Base-by-base conservation (phyloP, 768 basidiomycete species). In the Lentinula guzmanii region DNA sequence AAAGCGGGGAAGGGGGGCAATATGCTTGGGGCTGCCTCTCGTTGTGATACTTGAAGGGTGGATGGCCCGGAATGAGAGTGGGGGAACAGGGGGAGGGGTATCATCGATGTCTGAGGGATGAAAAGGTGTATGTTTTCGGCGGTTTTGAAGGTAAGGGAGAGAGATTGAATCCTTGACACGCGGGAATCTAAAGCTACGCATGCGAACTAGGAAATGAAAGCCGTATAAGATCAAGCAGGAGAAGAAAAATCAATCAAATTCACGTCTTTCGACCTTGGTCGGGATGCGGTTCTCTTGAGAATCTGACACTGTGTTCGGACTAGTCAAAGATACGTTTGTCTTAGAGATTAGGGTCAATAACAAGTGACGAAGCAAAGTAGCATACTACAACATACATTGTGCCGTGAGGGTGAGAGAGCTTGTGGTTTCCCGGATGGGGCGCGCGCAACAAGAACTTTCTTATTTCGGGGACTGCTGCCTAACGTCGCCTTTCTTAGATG, bases 1-100 rank as follows among this genome's bases (percentile, higher is more conserved):
- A 63, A 66, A 73, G 1, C 67, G 68, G 13, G 68, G 61, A 8
- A 73, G 63, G 0, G 72, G 70, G 1, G 69, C 65, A 4, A 71
- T 60, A 39, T 65, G 65, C 59, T 62, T 65, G 11, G 65, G 28
- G 33, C 41, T 48, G 9, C 28, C 9, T 8, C 10, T 6, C 6
- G 24, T 35, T 5, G 10, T 46, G 24, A 46, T n/a, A 37, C 33
- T 18, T 10, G 42, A 21, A 18, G 55, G 5, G 1, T 43, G 37
- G 0, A 53, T 35, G 11, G 45, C 37, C 33, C 50, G 21, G 18
- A 21, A 24, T 24, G 35, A 39, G 5, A 56, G 34, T 15, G 5
- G 37, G 24, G 54, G 54, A 21, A 56, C 37, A 5, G 46, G 46
- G 21, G 46, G 55, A 56, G 37, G 55, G 37, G 5, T 7, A 7